phyloP scores from a whole-genome alignment of 1,284 basidiomycete genomes.

The Paramarasmius palmivorus region DNA sequence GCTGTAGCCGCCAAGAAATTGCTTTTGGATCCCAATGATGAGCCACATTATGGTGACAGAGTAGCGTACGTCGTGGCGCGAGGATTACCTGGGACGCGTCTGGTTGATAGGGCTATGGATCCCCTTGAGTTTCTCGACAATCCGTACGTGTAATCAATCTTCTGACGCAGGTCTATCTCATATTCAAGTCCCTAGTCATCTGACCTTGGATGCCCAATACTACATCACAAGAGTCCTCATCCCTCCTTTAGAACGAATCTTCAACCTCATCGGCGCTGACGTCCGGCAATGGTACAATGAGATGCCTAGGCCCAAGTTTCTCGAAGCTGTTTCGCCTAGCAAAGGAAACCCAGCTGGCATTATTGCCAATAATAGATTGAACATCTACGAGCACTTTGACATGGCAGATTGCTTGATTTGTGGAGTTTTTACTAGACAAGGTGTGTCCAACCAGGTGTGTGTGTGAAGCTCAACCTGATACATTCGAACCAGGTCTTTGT shows the following conservation, averaged over 20 bases:
- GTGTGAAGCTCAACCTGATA: slow-evolving; percentile 6
- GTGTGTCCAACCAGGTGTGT: slow-evolving; percentile 33
- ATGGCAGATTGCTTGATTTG: slow-evolving; percentile 75
- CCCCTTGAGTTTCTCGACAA: slow-evolving; percentile 80
- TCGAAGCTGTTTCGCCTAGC: slow-evolving; percentile 44
- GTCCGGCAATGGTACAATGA: slow-evolving; percentile 87
- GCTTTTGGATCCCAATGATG: slow-evolving; percentile 76
- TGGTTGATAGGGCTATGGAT: slow-evolving; percentile 82
- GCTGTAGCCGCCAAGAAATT: slow-evolving; percentile 81
- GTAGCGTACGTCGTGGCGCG: slow-evolving; percentile 87
- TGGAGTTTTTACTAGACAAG: slow-evolving; percentile 51
- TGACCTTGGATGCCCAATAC: slow-evolving; percentile 81
- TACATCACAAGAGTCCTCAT: slow-evolving; percentile 90
- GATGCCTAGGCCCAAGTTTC: slow-evolving; percentile 69
- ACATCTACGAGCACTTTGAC: slow-evolving; percentile 79
- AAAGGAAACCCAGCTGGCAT: slow-evolving; percentile 38
- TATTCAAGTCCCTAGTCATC: slow-evolving; percentile 4
- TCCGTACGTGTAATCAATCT: slow-evolving; percentile 45
- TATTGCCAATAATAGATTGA: slow-evolving; percentile 38
- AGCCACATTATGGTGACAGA: slow-evolving; percentile 91
- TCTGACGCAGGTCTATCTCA: not conserved
- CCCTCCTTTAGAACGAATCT: slow-evolving; percentile 87
- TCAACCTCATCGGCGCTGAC: slow-evolving; percentile 91
- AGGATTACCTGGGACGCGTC: slow-evolving; percentile 64
- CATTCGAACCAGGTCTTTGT: slow-evolving; percentile 59